Evolutionary conservation across 345 rosid species (phyloP), one percentile per base, ranked within the genome.

Genomic region (Bretschneidera sinensis): DNA sequence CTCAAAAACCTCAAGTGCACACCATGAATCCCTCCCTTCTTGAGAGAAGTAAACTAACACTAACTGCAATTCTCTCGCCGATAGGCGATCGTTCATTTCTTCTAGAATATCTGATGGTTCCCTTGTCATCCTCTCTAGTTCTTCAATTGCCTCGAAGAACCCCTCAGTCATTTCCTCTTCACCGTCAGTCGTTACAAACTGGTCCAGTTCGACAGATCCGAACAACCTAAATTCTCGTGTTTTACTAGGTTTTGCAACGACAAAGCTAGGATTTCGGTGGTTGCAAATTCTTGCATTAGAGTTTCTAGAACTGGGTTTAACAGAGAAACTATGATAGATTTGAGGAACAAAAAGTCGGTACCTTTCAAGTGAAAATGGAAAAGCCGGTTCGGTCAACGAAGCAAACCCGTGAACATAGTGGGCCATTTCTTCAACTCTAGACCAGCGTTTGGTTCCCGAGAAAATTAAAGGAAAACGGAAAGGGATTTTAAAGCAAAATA

Each of bases 11-110:
- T 92, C 98, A 5, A 92, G 91, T 0, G 96, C 88, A 57, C 98
- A 92, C 98, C 98, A 89, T 0, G 96, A 92, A 34, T 92, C 98
- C 58, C 96, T 83, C 57, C 98, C 98, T 71, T 92, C 96, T 57
- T 87, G 98, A 34, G 98, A 78, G 67, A 92, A 92, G 73, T 92
- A 92, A 9, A 92, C 98, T 14, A 92, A 67, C 61, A 92, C 96
- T 22, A 92, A 65, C 4, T 87, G 98, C 43, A 92, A 59, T 24
- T 92, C 96, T 64, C 88, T 72, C 0, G 86, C 83, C 0, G 98
- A 92, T 3, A 92, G 62, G 15, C 85, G 77, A 43, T 92, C 89
- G 49, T 89, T 92, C 98, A 89, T 92, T 61, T 92, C 97, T 57
- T 84, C 96, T 0, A 92, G 83, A 52, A 92, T 62, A 64, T 89